Conservation (phyloP, 768 basidiomycete genomes). For the Cystobasidium ongulense region DNA sequence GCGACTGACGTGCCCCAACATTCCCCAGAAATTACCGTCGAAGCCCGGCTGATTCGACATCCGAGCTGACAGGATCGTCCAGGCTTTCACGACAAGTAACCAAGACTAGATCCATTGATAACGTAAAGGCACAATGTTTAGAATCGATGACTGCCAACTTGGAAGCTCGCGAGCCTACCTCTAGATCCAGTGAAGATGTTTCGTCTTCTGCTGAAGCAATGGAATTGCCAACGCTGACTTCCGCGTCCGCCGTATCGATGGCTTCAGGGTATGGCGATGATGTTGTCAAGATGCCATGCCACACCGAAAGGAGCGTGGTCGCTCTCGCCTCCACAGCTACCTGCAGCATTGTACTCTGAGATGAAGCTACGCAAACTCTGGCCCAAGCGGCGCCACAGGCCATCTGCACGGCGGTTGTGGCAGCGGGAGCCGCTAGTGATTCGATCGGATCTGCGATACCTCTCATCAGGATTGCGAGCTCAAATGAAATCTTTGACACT, state of each 20-base stretch:
- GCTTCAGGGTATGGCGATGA: background rate
- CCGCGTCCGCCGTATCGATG: background rate
- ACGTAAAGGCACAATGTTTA: no score
- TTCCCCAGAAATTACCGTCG: background rate
- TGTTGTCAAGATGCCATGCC: background rate
- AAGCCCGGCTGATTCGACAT: background rate
- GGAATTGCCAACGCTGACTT: background rate
- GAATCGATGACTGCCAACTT: no score
- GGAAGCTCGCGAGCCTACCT: no score
- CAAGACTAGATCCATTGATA: no score
- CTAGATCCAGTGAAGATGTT: background rate
- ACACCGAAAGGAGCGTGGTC: background rate
- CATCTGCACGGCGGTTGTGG: background rate
- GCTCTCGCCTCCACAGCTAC: background rate
- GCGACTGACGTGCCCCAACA: background rate
- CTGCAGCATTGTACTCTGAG: background rate
- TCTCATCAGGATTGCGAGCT: background rate
- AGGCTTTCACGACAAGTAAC: background rate
- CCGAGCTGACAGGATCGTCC: background rate
- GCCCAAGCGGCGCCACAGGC: background rate
- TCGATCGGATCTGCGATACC: constrained; percentile 50
- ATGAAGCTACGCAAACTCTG: background rate
- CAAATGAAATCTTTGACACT: background rate
- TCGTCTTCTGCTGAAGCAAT: background rate
- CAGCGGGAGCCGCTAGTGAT: background rate